Percentiles rank a stretch among this genome's conserved stretches.
These are phyloP conservation scores for Atkinsonella texensis DNA, from an alignment of 2,329 filamentous ascomycete genomes.

Conservation along the genomic window DNA sequence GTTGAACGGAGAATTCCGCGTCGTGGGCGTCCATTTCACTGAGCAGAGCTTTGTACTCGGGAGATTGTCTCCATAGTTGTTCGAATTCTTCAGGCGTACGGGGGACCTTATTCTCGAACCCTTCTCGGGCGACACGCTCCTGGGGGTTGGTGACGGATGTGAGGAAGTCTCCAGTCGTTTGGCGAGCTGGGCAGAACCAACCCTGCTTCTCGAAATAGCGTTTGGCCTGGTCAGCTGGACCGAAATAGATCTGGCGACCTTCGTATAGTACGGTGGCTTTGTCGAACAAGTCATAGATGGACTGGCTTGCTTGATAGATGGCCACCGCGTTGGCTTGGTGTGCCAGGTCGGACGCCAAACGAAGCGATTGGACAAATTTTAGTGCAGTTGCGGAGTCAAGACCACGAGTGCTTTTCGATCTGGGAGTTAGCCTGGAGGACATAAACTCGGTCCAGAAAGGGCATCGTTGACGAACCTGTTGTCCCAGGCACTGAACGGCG, in stretches of 20 bases:
- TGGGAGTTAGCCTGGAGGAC: background rate
- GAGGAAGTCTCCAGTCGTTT: constrained; percentile 59
- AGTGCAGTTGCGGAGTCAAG: constrained; percentile 63
- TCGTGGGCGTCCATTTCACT: constrained; percentile 40
- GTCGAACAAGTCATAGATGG: constrained; percentile 63
- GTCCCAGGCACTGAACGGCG: constrained; percentile 51
- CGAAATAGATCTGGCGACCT: constrained; percentile 63
- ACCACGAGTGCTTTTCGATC: constrained; percentile 42
- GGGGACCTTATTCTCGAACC: constrained; percentile 50
- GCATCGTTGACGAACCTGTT: constrained; percentile 34
- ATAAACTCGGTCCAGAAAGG: background rate
- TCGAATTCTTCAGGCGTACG: constrained; percentile 61
- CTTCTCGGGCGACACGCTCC: constrained; percentile 42
- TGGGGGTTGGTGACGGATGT: constrained; percentile 55
- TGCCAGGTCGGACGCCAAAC: constrained; percentile 52
- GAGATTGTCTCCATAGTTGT: constrained; percentile 30
- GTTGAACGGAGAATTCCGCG: constrained; percentile 29
- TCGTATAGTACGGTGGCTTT: constrained; percentile 48
- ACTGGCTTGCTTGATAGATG: constrained; percentile 60
- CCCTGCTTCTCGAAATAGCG: constrained; percentile 57
- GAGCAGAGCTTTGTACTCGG: constrained; percentile 29
- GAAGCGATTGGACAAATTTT: constrained; percentile 58
- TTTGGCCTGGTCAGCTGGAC: constrained; percentile 45
- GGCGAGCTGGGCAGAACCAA: constrained; percentile 53
- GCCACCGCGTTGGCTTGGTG: constrained; percentile 52